Base-by-base conservation (phyloP, 495 filamentous ascomycete genomes). In the Pseudevernia furfuracea region DNA sequence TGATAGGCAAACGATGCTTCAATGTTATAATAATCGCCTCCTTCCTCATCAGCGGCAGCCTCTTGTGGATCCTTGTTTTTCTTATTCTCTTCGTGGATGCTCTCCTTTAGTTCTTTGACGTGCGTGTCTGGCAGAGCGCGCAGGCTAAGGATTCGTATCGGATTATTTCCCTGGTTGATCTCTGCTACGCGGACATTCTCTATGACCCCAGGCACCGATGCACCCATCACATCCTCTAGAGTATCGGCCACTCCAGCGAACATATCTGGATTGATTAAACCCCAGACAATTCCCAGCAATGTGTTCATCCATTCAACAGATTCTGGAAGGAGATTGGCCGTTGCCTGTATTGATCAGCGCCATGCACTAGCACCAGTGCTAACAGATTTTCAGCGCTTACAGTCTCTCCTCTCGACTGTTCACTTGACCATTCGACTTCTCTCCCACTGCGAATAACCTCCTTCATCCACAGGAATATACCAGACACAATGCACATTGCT, bases 171-270 rank as follows among this genome's bases (percentile, higher is more conserved):
- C 73, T 96, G 93, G 67, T 90, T 90, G 69, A 97, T 96, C 69
- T 96, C 93, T 56, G 92, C 91, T n/a, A 97, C 91, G 58, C 92
- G 86, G 53, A 97, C 92, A 68, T 96, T 95, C 73, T 97, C 91
- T 59, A 97, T 89, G 43, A 96, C 78, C 0, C 85, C 87, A 0
- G 93, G 93, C 0, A 95, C 87, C 12, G 90, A 95, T 30, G 91
- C 93, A 77, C 96, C 91, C 93, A 97, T 97, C 58, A 97, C 89
- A 71, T 97, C 93, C 74, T 92, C 90, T 15, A 92, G 82, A 0
- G 85, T 85, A 72, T 90, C 86, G 25, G 85, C 86, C 34, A 89
- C 78, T 1, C 84, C 83, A 12, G 81, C 79, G 69, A 97, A 89
- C 91, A 97, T 96, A 2, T 96, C 93, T 0, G 93, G 93, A 68